Conservation (phyloP, 345 rosid genomes). For the Eucalyptus rudis region DNA sequence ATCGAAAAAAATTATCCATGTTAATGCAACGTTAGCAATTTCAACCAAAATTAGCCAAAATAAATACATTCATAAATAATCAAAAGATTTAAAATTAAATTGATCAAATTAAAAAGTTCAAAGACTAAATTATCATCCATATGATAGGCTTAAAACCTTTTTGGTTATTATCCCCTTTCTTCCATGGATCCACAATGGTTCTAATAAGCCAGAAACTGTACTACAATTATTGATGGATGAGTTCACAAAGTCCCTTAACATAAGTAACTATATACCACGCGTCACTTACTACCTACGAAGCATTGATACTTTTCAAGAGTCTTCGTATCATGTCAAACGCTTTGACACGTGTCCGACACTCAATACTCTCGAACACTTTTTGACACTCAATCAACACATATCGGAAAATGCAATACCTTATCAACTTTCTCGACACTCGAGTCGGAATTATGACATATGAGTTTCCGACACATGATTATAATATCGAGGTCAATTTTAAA, state of each 20-base stretch:
- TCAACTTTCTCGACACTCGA: no score
- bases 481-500: no score
- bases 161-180: background rate
- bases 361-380: no score
- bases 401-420: no score
- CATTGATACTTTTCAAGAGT: no score
- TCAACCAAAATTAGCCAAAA: background rate
- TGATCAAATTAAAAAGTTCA: background rate
- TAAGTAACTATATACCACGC: background rate
- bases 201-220: background rate
- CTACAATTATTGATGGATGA: background rate
- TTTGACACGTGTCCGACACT: no score
- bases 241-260: background rate
- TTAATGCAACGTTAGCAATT: background rate
- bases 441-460: no score
- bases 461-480: no score
- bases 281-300: background rate
- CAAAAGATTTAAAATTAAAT: background rate
- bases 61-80: background rate
- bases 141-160: background rate
- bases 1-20: background rate
- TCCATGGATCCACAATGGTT: background rate
- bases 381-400: rapidly evolving
- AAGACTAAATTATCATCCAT: background rate
- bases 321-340: rapidly evolving